These are phyloP conservation scores for Geotrichum reessii DNA, from an alignment of 1,139 yeast species.

Conservation along the genomic window DNA sequence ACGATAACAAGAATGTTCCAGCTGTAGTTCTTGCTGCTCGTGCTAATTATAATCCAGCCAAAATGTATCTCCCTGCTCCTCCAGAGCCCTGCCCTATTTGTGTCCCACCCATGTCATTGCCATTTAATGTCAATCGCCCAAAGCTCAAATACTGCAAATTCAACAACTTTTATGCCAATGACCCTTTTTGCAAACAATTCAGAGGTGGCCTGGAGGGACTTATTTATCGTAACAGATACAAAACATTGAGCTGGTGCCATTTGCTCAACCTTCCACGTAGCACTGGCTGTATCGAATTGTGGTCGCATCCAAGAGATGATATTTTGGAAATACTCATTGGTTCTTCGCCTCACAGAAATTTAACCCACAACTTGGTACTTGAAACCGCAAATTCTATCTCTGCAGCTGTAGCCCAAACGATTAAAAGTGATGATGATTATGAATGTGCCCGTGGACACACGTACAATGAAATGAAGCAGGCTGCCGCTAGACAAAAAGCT, in stretches of 20 bases:
- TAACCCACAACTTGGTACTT: neutral
- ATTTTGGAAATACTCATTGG: neutral
- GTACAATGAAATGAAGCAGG: neutral
- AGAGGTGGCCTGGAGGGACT: slow-evolving; percentile 8
- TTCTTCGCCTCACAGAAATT: neutral
- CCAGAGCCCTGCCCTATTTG: slow-evolving; percentile 10
- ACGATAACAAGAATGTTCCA: slow-evolving; percentile 5
- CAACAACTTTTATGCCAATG: slow-evolving; percentile 8
- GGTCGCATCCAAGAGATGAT: slow-evolving; percentile 11
- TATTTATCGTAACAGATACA: slow-evolving; percentile 4
- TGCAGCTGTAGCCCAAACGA: neutral
- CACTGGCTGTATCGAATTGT: slow-evolving; percentile 4
- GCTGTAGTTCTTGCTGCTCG: slow-evolving; percentile 8
- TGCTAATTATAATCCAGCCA: slow-evolving; percentile 7
- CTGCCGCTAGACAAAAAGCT: neutral
- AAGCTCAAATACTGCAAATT: slow-evolving; percentile 2
- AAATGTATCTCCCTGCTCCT: slow-evolving; percentile 10
- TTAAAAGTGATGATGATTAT: neutral
- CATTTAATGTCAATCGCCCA: neutral
- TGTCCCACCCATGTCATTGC: slow-evolving; percentile 4
- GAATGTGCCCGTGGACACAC: slow-evolving; percentile 8
- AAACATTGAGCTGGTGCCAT: slow-evolving; percentile 6
- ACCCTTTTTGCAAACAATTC: slow-evolving; percentile 9
- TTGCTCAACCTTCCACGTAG: slow-evolving; percentile 10
- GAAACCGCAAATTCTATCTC: neutral